A percentile compares a stretch with the other conserved stretches of the same genome.
Evolutionary conservation across 2,329 filamentous ascomycete species (phyloP).

Genomic region (Leptoxyphium fumago): DNA sequence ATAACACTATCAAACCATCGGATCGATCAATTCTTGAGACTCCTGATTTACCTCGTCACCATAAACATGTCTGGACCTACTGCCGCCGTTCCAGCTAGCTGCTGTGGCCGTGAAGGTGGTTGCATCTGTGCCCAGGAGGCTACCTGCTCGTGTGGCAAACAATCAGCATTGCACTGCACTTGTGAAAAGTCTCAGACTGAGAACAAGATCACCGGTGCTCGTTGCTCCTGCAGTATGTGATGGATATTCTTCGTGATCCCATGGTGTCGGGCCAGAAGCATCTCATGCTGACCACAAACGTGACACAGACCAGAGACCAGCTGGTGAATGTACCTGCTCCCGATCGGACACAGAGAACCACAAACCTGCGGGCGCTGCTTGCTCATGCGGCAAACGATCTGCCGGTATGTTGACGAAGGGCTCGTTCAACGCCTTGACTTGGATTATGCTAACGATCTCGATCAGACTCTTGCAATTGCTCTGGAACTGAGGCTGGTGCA

Average conservation of each 20-base stretch:
- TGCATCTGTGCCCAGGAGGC: constrained; percentile 35
- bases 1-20: neutral
- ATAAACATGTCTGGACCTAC: constrained; percentile 24
- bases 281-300: neutral
- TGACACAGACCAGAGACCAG: constrained; percentile 49
- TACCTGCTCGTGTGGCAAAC: constrained; percentile 77
- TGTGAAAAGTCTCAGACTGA: constrained; percentile 64
- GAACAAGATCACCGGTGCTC: constrained; percentile 56
- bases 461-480: constrained; percentile 47
- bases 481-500: constrained; percentile 52
- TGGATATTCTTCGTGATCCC: neutral
- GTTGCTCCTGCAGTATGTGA: constrained; percentile 64
- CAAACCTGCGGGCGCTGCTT: constrained; percentile 44
- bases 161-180: constrained; percentile 71
- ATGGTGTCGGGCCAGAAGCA: neutral
- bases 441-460: no score
- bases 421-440: neutral
- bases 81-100: constrained; percentile 34
- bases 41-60: neutral
- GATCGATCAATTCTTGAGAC: neutral
- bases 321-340: constrained; percentile 69
- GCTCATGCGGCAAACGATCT: constrained; percentile 63
- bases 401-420: constrained; percentile 42
- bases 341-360: constrained; percentile 56
- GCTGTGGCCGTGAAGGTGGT: constrained; percentile 42